Evolutionary conservation across 2,329 filamentous ascomycete genomes (phyloP), one percentile per base, ranked within the genome.

Genomic region (Phaeosphaeriaceae sp.): DNA sequence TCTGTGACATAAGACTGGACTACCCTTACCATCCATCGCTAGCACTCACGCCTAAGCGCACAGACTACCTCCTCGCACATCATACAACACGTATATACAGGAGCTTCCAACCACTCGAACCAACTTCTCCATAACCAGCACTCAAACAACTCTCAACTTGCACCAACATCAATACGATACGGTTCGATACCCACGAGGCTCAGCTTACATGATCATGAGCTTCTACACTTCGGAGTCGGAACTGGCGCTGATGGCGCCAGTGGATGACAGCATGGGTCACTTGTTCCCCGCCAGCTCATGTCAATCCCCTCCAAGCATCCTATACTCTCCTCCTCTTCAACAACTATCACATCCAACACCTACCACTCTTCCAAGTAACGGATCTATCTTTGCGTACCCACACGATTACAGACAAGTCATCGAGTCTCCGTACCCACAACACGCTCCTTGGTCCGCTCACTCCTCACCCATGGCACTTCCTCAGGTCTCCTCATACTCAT

Each of bases 181-280:
- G 26, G 4, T 22, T 40, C 8, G 7, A 44, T 28, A 24, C 48
- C 42, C 21, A 30, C 47, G 32, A 30, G 30, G 22, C 23, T 28
- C 28, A 26, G 49, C 61, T 56, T 64, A 59, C 59, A 65, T 62
- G 66, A 76, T 69, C 65, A 71, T 76, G 60, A 68, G 68, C 55
- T 76, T 72, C 69, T 76, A 74, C 69, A 72, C 71, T 51, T 63
- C 73, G 26, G 76, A 78, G 47, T 72, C 75, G 58, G 76, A 78
- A 48, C 70, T 78, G 67, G 74, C 70, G 44, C 66, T 77, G 54
- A 67, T 78, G 67, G 69, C 62, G 54, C 71, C 73, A 19, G 49
- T 56, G 47, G 73, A 76, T 53, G 75, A 76, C 32, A 63, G 59
- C 56, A 69, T 76, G 63, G 68, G 68, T 43, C 69, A 76, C 52